Evolutionary conservation across 495 filamentous ascomycete species (phyloP).

Genomic region (Neurospora intermedia): DNA sequence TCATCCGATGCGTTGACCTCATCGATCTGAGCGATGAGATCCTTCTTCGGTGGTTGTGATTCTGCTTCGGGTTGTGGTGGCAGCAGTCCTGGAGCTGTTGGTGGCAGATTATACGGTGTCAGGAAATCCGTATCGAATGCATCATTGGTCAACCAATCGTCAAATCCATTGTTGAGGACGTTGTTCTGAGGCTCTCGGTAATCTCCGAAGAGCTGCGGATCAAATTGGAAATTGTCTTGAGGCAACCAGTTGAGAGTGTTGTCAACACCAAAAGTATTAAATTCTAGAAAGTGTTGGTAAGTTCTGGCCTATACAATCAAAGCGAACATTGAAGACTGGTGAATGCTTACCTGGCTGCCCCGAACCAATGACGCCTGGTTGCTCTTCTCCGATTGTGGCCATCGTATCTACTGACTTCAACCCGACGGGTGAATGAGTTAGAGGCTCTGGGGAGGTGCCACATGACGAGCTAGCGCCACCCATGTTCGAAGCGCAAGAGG

Average conservation of each 20-base stretch:
- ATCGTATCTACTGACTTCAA: slow-evolving; percentile 51
- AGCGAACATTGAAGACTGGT: not conserved
- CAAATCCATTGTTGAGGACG: slow-evolving; percentile 30
- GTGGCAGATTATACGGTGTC: slow-evolving; percentile 61
- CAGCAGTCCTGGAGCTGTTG: slow-evolving; percentile 24
- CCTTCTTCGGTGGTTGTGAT: slow-evolving; percentile 41
- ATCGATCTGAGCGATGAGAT: slow-evolving; percentile 66
- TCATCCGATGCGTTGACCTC: slow-evolving; percentile 57
- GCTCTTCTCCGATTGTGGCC: slow-evolving; percentile 47
- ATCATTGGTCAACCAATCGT: slow-evolving; percentile 43
- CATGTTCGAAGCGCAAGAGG: slow-evolving; percentile 47
- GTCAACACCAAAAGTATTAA: slow-evolving; percentile 8
- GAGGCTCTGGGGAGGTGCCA: slow-evolving; percentile 50
- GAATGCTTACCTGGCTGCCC: slow-evolving; percentile 13
- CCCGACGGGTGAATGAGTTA: slow-evolving; percentile 42
- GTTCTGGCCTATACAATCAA: not conserved
- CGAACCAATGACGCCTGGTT: slow-evolving; percentile 20
- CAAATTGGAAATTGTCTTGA: slow-evolving; percentile 80
- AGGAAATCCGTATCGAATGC: slow-evolving; percentile 72
- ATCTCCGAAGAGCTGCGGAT: slow-evolving; percentile 84
- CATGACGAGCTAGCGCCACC: slow-evolving; percentile 61
- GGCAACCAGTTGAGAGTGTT: slow-evolving; percentile 64
- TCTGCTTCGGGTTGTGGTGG: not conserved
- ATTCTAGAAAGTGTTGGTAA: slow-evolving; percentile 2
- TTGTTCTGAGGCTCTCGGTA: slow-evolving; percentile 87